These are phyloP conservation scores for Colletotrichum eremochloae DNA, from an alignment of 2,329 filamentous ascomycete genomes.

Conservation along the genomic window DNA sequence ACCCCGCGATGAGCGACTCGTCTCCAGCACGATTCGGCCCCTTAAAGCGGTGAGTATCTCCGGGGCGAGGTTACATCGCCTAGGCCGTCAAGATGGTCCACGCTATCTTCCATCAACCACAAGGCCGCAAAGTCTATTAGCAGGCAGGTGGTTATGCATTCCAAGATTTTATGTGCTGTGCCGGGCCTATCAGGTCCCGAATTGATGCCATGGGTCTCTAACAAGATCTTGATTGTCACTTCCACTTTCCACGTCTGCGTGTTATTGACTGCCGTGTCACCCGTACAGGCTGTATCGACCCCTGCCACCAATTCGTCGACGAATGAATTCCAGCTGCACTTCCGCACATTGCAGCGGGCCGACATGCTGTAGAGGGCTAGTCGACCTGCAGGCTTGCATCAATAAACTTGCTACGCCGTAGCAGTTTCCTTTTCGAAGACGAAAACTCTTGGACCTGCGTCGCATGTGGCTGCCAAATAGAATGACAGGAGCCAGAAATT, in stretches of 20 bases:
- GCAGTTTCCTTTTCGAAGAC: constrained; percentile 18
- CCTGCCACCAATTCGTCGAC: neutral
- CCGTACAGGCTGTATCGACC: neutral
- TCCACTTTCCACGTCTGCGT: neutral
- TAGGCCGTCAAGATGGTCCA: neutral
- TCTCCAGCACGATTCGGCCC: constrained; percentile 1
- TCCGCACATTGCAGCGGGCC: constrained; percentile 24
- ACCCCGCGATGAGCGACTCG: constrained; percentile 34
- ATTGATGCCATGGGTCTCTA: constrained; percentile 17
- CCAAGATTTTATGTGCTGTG: constrained; percentile 26
- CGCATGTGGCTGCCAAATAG: constrained; percentile 5
- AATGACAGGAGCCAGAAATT: constrained; percentile 16
- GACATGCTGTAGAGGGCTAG: constrained; percentile 37
- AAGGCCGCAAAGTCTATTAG: constrained; percentile 19
- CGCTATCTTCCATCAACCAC: constrained; percentile 17
- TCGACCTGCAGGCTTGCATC: constrained; percentile 4
- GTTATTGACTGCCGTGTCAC: constrained; percentile 19
- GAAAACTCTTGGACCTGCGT: neutral
- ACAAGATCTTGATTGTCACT: constrained; percentile 10
- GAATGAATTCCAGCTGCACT: neutral
- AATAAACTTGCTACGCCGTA: constrained; percentile 22
- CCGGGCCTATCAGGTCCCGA: constrained; percentile 30
- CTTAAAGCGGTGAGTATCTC: constrained; percentile 20
- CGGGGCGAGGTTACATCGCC: constrained; percentile 23
- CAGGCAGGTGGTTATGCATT: neutral